Percentiles rank a stretch among this genome's conserved stretches.
phyloP scores from a whole-genome alignment of 306 rosid genomes.

The Fragaria iinumae region DNA sequence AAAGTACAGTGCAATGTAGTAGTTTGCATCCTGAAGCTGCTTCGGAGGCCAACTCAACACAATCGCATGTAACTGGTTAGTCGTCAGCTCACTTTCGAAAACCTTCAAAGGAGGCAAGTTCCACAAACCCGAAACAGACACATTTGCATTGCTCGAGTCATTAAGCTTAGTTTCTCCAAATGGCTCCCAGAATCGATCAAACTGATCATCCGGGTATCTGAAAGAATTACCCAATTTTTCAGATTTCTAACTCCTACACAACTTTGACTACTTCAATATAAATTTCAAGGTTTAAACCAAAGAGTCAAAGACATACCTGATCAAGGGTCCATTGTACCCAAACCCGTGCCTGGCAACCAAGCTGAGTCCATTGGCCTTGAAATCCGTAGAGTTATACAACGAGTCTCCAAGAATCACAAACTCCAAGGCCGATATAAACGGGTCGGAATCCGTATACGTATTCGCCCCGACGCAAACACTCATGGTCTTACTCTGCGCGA shows the following conservation, averaged over 20 bases:
- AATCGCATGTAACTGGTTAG: constrained; percentile 37
- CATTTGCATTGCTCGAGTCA: constrained; percentile 39
- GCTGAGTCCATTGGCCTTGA: constrained; percentile 35
- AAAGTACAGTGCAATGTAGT: constrained; percentile 80
- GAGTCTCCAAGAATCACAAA: constrained; percentile 51
- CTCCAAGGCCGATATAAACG: constrained; percentile 83
- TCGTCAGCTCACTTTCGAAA: constrained; percentile 56
- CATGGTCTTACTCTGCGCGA: constrained; percentile 58
- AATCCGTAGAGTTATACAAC: constrained; percentile 74
- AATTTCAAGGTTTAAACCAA: neutral
- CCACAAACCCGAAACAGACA: constrained; percentile 80
- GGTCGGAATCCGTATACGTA: constrained; percentile 70
- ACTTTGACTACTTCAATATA: constrained; percentile 1
- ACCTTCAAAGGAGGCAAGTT: constrained; percentile 70
- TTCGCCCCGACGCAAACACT: constrained; percentile 73
- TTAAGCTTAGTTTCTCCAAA: constrained; percentile 35
- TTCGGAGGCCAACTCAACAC: constrained; percentile 68
- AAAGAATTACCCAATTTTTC: neutral
- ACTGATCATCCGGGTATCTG: constrained; percentile 87
- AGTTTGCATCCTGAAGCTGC: constrained; percentile 48
- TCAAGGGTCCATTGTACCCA: constrained; percentile 61
- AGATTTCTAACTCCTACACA: neutral
- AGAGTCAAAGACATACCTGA: constrained; percentile 43
- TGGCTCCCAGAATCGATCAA: constrained; percentile 76
- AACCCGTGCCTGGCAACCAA: constrained; percentile 60